Conservation (phyloP, 345 rosid genomes). For the Syzygium oleosum region DNA sequence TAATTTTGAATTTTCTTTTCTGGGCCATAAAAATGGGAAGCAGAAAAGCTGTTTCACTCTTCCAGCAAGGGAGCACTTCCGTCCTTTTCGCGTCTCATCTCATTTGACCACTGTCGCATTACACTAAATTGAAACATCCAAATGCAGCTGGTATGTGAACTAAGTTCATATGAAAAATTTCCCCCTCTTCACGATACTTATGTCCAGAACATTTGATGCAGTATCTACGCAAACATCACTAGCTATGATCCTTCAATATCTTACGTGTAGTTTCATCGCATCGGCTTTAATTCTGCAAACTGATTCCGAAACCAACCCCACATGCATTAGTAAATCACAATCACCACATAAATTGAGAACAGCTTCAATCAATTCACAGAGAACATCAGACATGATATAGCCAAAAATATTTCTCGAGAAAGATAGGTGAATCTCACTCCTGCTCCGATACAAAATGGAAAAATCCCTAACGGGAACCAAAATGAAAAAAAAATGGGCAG, state of each 20-base stretch:
- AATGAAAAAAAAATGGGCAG: neutral
- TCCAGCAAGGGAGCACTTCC: too few relatives aligned
- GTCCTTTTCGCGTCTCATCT: neutral
- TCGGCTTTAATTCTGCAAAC: neutral
- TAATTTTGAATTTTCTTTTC: accelerated
- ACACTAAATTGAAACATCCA: neutral
- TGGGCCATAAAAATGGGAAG: neutral
- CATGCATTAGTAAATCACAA: neutral
- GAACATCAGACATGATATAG: neutral
- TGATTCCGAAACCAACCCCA: neutral
- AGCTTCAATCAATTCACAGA: neutral
- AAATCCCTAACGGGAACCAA: neutral
- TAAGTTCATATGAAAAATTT: neutral
- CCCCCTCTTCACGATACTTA: too few relatives aligned
- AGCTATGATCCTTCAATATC: neutral
- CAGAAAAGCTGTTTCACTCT: neutral
- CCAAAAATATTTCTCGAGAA: neutral
- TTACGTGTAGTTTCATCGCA: neutral
- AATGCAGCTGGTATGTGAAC: neutral
- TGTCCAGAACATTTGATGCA: neutral
- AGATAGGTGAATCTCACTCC: neutral
- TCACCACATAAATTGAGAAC: accelerated
- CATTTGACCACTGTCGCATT: neutral
- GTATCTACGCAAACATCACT: neutral
- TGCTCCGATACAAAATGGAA: neutral